Conservation (phyloP, 345 rosid species). For the Brassica incana region DNA sequence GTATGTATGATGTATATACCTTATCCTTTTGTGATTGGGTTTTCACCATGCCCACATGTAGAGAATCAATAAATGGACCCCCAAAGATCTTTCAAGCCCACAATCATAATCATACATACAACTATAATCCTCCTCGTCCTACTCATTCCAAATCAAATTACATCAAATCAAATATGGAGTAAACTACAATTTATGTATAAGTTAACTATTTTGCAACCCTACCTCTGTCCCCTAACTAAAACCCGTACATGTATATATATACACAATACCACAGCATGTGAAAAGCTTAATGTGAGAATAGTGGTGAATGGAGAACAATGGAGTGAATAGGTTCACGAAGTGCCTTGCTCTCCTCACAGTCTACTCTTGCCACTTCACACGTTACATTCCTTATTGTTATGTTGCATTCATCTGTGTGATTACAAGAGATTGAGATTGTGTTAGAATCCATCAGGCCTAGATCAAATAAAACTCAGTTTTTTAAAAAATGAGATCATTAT, state of each 20-base stretch:
- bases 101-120: conserved; percentile 19
- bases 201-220: background rate
- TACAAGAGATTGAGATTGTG: background rate
- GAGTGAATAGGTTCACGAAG: conserved; percentile 8
- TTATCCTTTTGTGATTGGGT: conserved; percentile 19
- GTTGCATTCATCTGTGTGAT: conserved; percentile 30
- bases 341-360: conserved; percentile 13
- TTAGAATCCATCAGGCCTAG: background rate
- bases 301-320: conserved; percentile 13
- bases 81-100: conserved; percentile 35
- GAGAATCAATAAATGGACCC: conserved; percentile 36
- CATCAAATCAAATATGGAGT: conserved; percentile 9
- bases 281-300: conserved; percentile 28
- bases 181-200: conserved; percentile 5
- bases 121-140: conserved; percentile 4
- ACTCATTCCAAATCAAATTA: conserved; percentile 8
- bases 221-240: background rate
- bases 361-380: conserved; percentile 29
- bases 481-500: background rate
- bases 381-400: conserved; percentile 14
- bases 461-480: background rate
- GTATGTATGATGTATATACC: conserved; percentile 12
- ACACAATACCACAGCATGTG: background rate
- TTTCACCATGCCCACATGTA: conserved; percentile 25
- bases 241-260: background rate